Percentiles rank a stretch among this genome's conserved stretches.
Evolutionary conservation across 768 basidiomycete genomes (phyloP).

Genomic region (Mycena indigotica): DNA sequence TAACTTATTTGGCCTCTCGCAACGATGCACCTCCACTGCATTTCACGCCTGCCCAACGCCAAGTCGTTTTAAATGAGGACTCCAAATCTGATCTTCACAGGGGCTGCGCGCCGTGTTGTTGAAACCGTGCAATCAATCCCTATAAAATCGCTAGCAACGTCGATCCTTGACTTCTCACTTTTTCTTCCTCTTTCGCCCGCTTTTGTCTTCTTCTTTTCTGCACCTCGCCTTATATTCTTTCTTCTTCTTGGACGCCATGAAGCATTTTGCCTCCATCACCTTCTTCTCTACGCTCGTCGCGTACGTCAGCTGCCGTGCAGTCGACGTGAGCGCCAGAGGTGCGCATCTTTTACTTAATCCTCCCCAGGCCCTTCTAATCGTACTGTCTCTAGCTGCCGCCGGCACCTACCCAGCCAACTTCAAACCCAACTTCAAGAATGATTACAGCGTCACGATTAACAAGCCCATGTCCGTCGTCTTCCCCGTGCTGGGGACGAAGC

Average conservation of each 20-base stretch:
- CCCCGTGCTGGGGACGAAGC: constrained; percentile 17
- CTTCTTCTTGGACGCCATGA: neutral
- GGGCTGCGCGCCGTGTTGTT: too few species aligned
- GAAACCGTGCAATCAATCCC: too few species aligned
- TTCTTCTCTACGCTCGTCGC: neutral
- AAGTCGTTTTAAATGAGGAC: too few species aligned
- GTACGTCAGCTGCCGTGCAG: neutral
- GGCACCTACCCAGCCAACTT: constrained; percentile 19
- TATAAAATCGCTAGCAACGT: too few species aligned
- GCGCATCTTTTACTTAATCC: neutral
- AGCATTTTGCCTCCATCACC: neutral
- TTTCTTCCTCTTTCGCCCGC: constrained; percentile 6
- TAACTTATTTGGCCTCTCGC: too few species aligned
- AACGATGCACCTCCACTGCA: too few species aligned
- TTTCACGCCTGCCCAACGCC: too few species aligned
- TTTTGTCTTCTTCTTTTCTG: constrained; percentile 19
- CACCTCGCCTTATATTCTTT: neutral
- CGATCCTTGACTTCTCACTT: too few species aligned
- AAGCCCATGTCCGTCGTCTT: constrained; percentile 18
- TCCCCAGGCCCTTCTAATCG: neutral
- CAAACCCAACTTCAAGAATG: constrained; percentile 18
- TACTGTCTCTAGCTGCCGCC: too few species aligned
- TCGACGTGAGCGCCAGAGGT: neutral
- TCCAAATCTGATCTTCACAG: too few species aligned
- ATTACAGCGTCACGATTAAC: constrained; percentile 13